These are phyloP conservation scores for Botrytis aclada DNA, from an alignment of 2,329 filamentous ascomycete genomes.

Conservation along the genomic window DNA sequence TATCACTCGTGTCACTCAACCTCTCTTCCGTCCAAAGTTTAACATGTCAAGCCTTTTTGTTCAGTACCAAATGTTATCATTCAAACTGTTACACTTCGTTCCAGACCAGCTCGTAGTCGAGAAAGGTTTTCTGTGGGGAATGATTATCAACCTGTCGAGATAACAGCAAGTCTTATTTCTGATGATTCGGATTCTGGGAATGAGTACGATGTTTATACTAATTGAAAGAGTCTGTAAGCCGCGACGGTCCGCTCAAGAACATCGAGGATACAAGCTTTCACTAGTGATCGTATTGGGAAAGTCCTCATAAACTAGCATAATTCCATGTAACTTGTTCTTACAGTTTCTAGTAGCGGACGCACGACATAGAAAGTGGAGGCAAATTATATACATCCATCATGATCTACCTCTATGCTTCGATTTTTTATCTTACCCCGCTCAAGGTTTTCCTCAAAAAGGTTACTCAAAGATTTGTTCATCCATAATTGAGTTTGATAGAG, in stretches of 20 bases:
- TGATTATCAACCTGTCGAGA: conserved; percentile 31
- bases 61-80: conserved; percentile 14
- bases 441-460: not conserved
- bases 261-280: not conserved
- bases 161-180: conserved; percentile 31
- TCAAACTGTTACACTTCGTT: conserved; percentile 32
- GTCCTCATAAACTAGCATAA: not conserved
- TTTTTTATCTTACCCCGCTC: not conserved
- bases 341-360: not conserved
- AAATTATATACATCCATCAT: not conserved
- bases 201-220: conserved; percentile 32
- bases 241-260: not conserved
- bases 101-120: conserved; percentile 31
- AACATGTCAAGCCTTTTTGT: not conserved
- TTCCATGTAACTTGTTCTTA: not conserved
- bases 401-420: not conserved
- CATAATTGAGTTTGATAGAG: not conserved
- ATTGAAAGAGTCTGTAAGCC: not conserved
- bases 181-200: conserved; percentile 31
- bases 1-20: not conserved
- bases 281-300: not conserved
- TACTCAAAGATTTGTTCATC: not conserved
- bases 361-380: not conserved
- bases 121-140: conserved; percentile 36
- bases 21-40: not conserved